These are phyloP conservation scores for Nigrospora oryzae DNA, from an alignment of 2,329 filamentous ascomycete species.

Conservation along the genomic window DNA sequence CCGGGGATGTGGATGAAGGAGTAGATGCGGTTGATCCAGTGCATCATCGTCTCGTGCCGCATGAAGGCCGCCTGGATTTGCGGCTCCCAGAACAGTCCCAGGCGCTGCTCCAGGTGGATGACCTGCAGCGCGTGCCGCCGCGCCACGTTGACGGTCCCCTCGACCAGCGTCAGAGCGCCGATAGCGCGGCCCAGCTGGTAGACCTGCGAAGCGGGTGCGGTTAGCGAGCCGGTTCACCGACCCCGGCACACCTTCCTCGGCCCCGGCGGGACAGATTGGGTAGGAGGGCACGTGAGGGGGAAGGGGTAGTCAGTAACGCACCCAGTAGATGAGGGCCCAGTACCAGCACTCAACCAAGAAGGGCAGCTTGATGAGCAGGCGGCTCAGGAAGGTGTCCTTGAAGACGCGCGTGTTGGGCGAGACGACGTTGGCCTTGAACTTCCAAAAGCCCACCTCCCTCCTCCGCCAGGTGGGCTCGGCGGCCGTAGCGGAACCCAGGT, in stretches of 20 bases:
- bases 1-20: conserved; percentile 74
- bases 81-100: conserved; percentile 59
- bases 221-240: too few species aligned
- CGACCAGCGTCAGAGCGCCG: conserved; percentile 59
- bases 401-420: conserved; percentile 56
- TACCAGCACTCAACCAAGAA: conserved; percentile 72
- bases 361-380: conserved; percentile 57
- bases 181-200: conserved; percentile 69
- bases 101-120: conserved; percentile 54
- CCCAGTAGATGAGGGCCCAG: conserved; percentile 71
- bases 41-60: conserved; percentile 46
- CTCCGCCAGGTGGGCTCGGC: conserved; percentile 18
- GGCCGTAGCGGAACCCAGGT: background rate
- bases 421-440: conserved; percentile 35
- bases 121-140: conserved; percentile 60
- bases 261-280: background rate
- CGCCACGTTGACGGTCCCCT: conserved; percentile 60
- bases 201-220: conserved; percentile 35
- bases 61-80: conserved; percentile 35
- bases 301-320: conserved; percentile 25
- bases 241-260: background rate
- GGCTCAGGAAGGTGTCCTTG: conserved; percentile 50
- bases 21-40: conserved; percentile 64
- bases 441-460: conserved; percentile 24
- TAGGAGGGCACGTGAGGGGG: background rate